Evolutionary conservation across 805 yeast species (phyloP).

Genomic region (Millerago galiae): DNA sequence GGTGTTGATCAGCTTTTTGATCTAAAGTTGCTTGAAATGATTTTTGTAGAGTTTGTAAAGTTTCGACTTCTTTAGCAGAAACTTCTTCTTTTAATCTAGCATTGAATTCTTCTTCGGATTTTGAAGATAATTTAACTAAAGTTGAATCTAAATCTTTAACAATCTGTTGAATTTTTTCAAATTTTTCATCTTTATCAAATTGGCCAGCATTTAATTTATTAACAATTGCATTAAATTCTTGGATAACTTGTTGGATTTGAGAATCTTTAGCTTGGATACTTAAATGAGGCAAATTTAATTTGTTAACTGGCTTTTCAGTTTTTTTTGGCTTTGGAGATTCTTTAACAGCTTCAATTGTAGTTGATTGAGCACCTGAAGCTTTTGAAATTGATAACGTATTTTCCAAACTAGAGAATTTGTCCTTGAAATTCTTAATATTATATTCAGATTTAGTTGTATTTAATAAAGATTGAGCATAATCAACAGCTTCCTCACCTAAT

Average conservation of each 20-base stretch:
- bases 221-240: conserved; percentile 21
- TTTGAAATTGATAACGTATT: conserved; percentile 34
- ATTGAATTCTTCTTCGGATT: conserved; percentile 9
- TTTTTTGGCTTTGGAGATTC: conserved; percentile 6
- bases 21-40: conserved; percentile 59
- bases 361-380: conserved; percentile 29
- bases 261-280: conserved; percentile 25
- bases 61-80: conserved; percentile 41
- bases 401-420: conserved; percentile 32
- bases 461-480: conserved; percentile 36
- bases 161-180: conserved; percentile 11
- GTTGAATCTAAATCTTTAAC: conserved; percentile 19
- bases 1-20: conserved; percentile 53
- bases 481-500: conserved; percentile 48
- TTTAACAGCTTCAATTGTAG: conserved; percentile 24
- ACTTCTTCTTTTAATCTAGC: conserved; percentile 19
- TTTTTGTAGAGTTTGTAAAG: conserved; percentile 51
- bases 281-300: conserved; percentile 22
- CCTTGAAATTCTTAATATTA: conserved; percentile 30
- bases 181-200: conserved; percentile 10
- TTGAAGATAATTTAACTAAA: conserved; percentile 10
- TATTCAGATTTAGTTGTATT: conserved; percentile 19
- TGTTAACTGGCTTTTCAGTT: background rate
- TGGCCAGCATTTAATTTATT: conserved; percentile 19
- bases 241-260: conserved; percentile 18